Base-by-base conservation (phyloP, 2,329 filamentous ascomycete species). In the Rhinocladiella similis region DNA sequence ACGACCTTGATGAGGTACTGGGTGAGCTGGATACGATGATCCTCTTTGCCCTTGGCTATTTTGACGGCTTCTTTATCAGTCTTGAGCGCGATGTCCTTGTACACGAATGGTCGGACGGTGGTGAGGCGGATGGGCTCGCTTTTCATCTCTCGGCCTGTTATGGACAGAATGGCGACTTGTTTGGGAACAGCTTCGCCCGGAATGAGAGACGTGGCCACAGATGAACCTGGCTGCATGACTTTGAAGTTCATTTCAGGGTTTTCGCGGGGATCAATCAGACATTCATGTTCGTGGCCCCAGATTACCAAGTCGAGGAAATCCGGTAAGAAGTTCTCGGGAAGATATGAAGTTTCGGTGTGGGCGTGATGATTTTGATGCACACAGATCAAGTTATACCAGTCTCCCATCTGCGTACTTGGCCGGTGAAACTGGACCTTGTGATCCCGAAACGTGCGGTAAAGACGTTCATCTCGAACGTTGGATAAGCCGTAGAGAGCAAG, bases 251-350 rank as follows among this genome's bases (percentile, higher is more conserved):
- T 96, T 67, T 96, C 91, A 0, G 89, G 84, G 66, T 97, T 99
- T 46, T 85, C 79, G 1, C 79, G 77, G 0, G 94, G 94, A 43
- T 96, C 86, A 62, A 99, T 96, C 6, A 93, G 72, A 68, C 94
- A 99, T 71, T 99, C 93, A 69, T 99, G 94, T 72, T 99, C 94
- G 67, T 99, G 94, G 2, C 94, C 94, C 94, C 94, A 99, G 49
- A 99, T 83, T 0, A 99, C 85, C 3, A 99, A 80, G 68, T 99
- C 89, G 61, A 99, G 77, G 76, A 95, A 97, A 16, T 91, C 86
- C 0, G 94, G 95, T 0, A 99, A 78, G 66, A 97, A 94, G 65
- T 88, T 91, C 68, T 99, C 95, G 0, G 95, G 93, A 0, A 99
- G 81, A 68, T 96, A 97, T n/a, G 90, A 88, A 0, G 93, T 97